Evolutionary conservation across 2,329 filamentous ascomycete genomes (phyloP).

Genomic region (Arthrobotrys sphaeroides): DNA sequence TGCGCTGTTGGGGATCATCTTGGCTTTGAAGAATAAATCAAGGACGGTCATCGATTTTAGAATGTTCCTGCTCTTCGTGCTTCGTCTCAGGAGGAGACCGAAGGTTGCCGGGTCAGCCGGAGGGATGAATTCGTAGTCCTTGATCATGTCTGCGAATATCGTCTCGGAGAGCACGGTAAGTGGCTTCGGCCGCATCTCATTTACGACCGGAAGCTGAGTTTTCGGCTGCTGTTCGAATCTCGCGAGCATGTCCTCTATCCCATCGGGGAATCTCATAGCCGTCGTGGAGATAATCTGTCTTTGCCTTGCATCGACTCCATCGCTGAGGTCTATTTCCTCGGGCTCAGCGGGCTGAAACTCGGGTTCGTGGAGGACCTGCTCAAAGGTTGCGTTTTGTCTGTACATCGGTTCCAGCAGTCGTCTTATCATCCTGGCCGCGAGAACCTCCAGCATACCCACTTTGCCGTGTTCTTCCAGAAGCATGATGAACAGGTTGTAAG

Average conservation of each 20-base stretch:
- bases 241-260: constrained; percentile 28
- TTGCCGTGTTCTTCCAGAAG: constrained; percentile 44
- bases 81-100: constrained; percentile 26
- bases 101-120: constrained; percentile 49
- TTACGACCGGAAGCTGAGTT: constrained; percentile 29
- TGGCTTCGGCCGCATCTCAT: constrained; percentile 46
- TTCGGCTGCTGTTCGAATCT: constrained; percentile 30
- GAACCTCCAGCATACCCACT: constrained; percentile 35
- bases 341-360: constrained; percentile 27
- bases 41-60: constrained; percentile 38
- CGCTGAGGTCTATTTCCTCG: background rate
- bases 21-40: constrained; percentile 28
- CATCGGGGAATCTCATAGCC: constrained; percentile 18
- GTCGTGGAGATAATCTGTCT: background rate
- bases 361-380: constrained; percentile 39
- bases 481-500: constrained; percentile 48
- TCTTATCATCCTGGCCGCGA: constrained; percentile 36
- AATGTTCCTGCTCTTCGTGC: constrained; percentile 25
- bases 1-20: constrained; percentile 29
- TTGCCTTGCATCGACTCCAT: background rate
- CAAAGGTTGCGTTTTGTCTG: constrained; percentile 28
- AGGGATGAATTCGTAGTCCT: constrained; percentile 26
- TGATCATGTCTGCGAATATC: constrained; percentile 31
- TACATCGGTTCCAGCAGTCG: constrained; percentile 43
- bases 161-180: constrained; percentile 5